Base-by-base conservation (phyloP, 305 asterid genomes). In the Caryopteris hybrid region DNA sequence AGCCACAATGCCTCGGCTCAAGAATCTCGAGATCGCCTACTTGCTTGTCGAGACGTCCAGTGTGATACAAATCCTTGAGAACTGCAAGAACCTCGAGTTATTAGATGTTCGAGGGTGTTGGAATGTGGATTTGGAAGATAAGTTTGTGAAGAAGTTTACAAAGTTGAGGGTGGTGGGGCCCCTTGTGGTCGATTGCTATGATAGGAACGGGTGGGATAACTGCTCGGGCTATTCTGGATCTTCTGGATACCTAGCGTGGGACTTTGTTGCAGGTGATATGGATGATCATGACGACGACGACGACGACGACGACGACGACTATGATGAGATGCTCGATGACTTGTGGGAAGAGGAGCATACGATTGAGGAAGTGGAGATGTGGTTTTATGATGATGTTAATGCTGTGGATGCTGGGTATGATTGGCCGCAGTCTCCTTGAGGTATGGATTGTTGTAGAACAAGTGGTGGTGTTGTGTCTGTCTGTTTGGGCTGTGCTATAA, bases 21-120 rank as follows among this genome's bases (percentile, higher is more conserved):
- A 85, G 88, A 90, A 86, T 34, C 96, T 92, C 0, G 98, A 92
- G 82, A 85, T 88, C 1, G 89, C 96, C 55, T 88, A 92, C 84
- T 72, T 86, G 80, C 83, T 84, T 0, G 90, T 90, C 13, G 66
- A 61, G 25, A 92, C 97, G 3, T 60, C 45, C 1, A 76, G 96
- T 25, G 58, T 85, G 7, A 29, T 85, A 1, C 79, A 90, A 81
- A 83, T 92, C 36, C 73, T 92, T 6, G 66, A 76, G n/a, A 83
- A 72, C 13, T 92, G 96, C 81, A 75, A 63, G 50, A 10, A 76
- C 11, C 95, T 90, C 8, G 95, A 92, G 77, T 55, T 84, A 10
- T 79, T 92, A 2, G 97, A 92, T 17, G 69, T 92, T 0, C 81
- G 97, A 0, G 98, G 98, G 1, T 92, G 97, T 64, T 90, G 95